Evolutionary conservation across 768 basidiomycete genomes (phyloP).

Genomic region (Chalciporus pseudorubinellus): DNA sequence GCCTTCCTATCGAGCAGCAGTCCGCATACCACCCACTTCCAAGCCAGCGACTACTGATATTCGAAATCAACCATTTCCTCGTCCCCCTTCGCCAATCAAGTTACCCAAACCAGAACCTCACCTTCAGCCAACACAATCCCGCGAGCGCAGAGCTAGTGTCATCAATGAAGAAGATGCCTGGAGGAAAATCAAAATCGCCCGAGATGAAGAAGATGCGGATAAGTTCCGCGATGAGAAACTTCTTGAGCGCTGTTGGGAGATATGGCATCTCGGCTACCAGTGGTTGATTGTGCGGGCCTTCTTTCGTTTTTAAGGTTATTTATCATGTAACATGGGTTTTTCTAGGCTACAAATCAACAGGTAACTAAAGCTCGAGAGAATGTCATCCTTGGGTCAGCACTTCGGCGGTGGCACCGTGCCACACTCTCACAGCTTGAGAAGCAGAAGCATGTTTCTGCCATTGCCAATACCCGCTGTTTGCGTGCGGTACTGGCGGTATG

Average conservation of each 20-base stretch:
- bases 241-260: constrained; percentile 68
- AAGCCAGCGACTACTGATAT: constrained; percentile 11
- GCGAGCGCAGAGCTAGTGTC: constrained; percentile 47
- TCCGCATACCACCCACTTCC: constrained; percentile 26
- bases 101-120: constrained; percentile 23
- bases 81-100: constrained; percentile 32
- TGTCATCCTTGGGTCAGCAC: constrained; percentile 53
- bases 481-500: constrained; percentile 47
- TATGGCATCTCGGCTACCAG: constrained; percentile 67
- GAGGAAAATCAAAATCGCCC: constrained; percentile 69
- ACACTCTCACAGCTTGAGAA: constrained; percentile 37
- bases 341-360: constrained; percentile 69
- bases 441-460: constrained; percentile 40
- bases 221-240: constrained; percentile 61
- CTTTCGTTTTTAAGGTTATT: constrained; percentile 8
- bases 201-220: constrained; percentile 71
- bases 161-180: constrained; percentile 73
- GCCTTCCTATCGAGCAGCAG: constrained; percentile 49
- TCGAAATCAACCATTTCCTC: constrained; percentile 13
- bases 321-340: constrained; percentile 10
- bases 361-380: constrained; percentile 66
- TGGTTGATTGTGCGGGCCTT: constrained; percentile 67
- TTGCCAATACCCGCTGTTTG: constrained; percentile 46
- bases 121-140: constrained; percentile 18
- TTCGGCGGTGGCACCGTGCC: constrained; percentile 61